These are phyloP conservation scores for Aureobasidium sp. DNA, from an alignment of 2,329 filamentous ascomycete genomes.

Conservation along the genomic window DNA sequence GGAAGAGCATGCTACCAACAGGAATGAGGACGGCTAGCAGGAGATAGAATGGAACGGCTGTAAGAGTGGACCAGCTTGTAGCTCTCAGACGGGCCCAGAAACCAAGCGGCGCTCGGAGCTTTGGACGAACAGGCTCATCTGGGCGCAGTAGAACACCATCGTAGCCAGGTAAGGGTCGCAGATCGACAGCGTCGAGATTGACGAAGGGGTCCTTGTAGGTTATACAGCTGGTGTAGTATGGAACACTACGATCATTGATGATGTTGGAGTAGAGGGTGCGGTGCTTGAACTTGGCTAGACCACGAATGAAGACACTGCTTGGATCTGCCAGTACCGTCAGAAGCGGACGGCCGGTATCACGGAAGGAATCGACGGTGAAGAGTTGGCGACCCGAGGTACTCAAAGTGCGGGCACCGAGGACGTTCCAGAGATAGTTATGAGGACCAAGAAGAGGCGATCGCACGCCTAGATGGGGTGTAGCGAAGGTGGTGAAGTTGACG, in stretches of 20 bases:
- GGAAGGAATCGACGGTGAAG: conserved; percentile 79
- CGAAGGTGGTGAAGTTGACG: conserved; percentile 91
- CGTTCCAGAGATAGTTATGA: conserved; percentile 53
- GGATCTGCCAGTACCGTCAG: conserved; percentile 75
- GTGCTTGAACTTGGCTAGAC: conserved; percentile 65
- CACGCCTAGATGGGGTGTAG: conserved; percentile 60
- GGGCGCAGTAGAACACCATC: conserved; percentile 68
- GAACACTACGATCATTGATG: conserved; percentile 72
- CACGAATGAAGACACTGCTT: conserved; percentile 76
- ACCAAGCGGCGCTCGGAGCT: conserved; percentile 19
- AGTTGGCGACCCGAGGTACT: conserved; percentile 80
- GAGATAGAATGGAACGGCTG: conserved; percentile 54
- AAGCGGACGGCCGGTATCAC: conserved; percentile 71
- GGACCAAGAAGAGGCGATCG: conserved; percentile 36
- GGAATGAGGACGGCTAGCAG: conserved; percentile 65
- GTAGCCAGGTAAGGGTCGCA: conserved; percentile 67
- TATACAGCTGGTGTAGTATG: conserved; percentile 76
- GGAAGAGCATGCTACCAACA: conserved; percentile 60
- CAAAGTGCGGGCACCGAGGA: conserved; percentile 71
- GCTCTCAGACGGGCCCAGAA: conserved; percentile 16
- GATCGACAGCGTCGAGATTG: conserved; percentile 55
- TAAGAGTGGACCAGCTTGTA: conserved; percentile 31
- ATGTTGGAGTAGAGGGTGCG: conserved; percentile 79
- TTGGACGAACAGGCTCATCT: conserved; percentile 48
- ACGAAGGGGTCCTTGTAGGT: conserved; percentile 69